Base-by-base conservation (phyloP, 192 early-diverging fungal species). In the Coemansia sp. region DNA sequence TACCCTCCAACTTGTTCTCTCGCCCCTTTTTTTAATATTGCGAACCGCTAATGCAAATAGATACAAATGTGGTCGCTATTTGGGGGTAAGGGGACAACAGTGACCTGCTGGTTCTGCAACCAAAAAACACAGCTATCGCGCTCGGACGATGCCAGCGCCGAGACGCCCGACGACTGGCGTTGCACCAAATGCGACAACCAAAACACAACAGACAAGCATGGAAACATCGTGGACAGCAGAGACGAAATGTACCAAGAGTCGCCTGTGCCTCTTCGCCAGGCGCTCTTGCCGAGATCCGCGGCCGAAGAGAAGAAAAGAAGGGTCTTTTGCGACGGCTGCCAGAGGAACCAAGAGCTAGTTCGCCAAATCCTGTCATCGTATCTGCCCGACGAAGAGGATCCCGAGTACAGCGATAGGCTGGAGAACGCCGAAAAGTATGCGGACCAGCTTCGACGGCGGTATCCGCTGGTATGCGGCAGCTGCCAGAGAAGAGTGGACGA, bases 41-140 rank as follows among this genome's bases (percentile, higher is more conserved):
- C 55, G 39, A 13, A 42, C 3, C 14, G n/a, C n/a, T n/a, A n/a
- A 55, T 55, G 53, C 53, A 30, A 27, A 30, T 27, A 55, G 53
- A 29, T 5, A 29, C 7, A 61, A 42, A 78, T 78, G 69, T 78
- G 69, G 75, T 62, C 69, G 47, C 28, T 64, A 42, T 59, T 79
- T 42, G 47, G 54, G 30, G 20, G 32, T 6, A 55, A 64, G 46
- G 53, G 42, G n/a, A 47, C 70, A 45, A 58, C 67, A 20, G 68
- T 65, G 46, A 69, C 71, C 19, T 74, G 71, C 52, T 79, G 71
- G 71, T 79, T 73, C 65, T 79, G 67, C 64, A 64, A 78, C 50
- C 55, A 69, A 16, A 62, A 30, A 20, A 72, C 75, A 16, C 47
- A n/a, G 13, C 64, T 72, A 2, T 24, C 55, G 25, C 63, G 22